Percentiles rank a stretch among this genome's conserved stretches.
Conservation (phyloP, 768 basidiomycete genomes). For the Fibroporia radiculosa region DNA sequence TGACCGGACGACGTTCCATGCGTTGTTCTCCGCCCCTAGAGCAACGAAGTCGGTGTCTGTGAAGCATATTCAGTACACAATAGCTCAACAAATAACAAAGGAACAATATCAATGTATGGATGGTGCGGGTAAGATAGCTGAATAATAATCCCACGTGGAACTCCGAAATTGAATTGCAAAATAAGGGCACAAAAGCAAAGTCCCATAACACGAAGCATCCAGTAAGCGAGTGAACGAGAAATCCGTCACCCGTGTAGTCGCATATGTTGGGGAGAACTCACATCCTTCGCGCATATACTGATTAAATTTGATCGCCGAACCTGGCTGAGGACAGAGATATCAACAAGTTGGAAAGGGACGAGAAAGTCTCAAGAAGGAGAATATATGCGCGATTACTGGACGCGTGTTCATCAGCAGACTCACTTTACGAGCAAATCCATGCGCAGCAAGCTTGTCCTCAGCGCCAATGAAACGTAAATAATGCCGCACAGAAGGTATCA, state of each 20-base stretch:
- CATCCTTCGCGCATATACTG: slow-evolving; percentile 50
- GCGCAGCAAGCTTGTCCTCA: slow-evolving; percentile 32
- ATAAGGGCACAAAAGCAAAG: too few species aligned
- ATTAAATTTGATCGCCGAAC: slow-evolving; percentile 53
- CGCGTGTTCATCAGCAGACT: neutral
- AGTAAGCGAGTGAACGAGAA: neutral
- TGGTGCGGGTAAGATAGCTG: too few species aligned
- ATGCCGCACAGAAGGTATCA: slow-evolving; percentile 43
- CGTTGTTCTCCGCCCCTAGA: slow-evolving; percentile 36
- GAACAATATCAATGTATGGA: too few species aligned
- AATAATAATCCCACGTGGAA: too few species aligned
- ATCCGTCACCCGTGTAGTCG: too few species aligned
- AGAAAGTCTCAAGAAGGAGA: too few species aligned
- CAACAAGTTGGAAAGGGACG: neutral
- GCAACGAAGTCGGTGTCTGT: slow-evolving; percentile 54
- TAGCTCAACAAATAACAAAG: too few species aligned
- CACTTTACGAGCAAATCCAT: slow-evolving; percentile 45
- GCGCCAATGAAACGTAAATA: slow-evolving; percentile 45
- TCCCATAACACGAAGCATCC: neutral
- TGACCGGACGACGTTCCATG: slow-evolving; percentile 61
- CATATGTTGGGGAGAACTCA: slow-evolving; percentile 31
- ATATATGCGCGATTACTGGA: neutral
- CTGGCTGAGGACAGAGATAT: slow-evolving; percentile 33
- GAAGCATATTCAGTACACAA: neutral
- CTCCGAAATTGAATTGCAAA: too few species aligned